These are phyloP conservation scores for Corylus avellana DNA, from an alignment of 306 rosid species.

Conservation along the genomic window DNA sequence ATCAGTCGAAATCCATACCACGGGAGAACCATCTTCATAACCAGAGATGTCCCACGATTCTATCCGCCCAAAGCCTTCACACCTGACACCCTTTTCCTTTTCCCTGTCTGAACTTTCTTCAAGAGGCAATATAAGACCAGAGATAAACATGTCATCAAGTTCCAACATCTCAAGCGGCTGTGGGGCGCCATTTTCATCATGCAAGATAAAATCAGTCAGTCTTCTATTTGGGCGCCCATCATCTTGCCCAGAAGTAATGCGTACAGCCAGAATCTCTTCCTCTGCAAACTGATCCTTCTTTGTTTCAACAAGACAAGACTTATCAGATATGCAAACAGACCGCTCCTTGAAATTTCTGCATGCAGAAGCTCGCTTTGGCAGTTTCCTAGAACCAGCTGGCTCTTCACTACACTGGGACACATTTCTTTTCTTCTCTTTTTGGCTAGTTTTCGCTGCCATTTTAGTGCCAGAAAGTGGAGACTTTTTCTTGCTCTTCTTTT, in stretches of 20 bases:
- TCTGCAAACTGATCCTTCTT: conserved; percentile 64
- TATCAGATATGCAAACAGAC: conserved; percentile 45
- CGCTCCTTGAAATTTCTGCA: conserved; percentile 66
- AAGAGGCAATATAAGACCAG: conserved; percentile 72
- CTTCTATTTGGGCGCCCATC: conserved; percentile 71
- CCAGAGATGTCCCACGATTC: conserved; percentile 94
- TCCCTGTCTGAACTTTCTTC: conserved; percentile 58
- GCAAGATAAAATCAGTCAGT: conserved; percentile 70
- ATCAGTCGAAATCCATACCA: conserved; percentile 86
- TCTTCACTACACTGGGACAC: conserved; percentile 44
- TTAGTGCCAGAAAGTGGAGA: conserved; percentile 19
- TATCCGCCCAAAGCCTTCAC: conserved; percentile 86
- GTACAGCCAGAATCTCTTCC: conserved; percentile 65
- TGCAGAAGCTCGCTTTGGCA: conserved; percentile 92
- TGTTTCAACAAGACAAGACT: conserved; percentile 51
- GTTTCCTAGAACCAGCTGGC: conserved; percentile 53
- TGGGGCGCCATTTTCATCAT: conserved; percentile 59
- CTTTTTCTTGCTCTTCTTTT: conserved; percentile 28
- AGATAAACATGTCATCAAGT: conserved; percentile 60
- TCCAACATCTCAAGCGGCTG: conserved; percentile 86
- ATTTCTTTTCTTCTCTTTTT: conserved; percentile 55
- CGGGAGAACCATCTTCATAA: conserved; percentile 83
- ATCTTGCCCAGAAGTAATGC: conserved; percentile 58
- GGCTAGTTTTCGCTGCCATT: conserved; percentile 34
- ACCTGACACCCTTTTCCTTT: conserved; percentile 64